A percentile compares a stretch with the other conserved stretches of the same genome.
phyloP scores from a whole-genome alignment of 2,329 filamentous ascomycete genomes.

The Alternaria panax region DNA sequence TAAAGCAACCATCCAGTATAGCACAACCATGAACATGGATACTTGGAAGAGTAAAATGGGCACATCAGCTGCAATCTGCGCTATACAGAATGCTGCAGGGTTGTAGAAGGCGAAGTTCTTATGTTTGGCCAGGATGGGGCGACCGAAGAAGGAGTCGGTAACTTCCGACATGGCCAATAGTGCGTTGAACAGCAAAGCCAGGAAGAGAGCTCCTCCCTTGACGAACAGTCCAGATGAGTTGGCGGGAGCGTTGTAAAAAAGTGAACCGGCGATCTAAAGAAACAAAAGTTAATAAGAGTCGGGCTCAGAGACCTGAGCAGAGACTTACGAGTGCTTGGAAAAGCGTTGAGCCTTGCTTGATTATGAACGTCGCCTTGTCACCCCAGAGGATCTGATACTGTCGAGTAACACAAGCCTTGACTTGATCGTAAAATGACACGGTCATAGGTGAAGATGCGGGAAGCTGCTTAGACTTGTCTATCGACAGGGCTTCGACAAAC shows the following conservation, averaged over 20 bases:
- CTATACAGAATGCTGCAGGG: constrained; percentile 74
- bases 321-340: constrained; percentile 56
- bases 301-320: neutral
- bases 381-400: constrained; percentile 73
- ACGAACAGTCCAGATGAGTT: constrained; percentile 68
- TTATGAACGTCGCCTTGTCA: constrained; percentile 68
- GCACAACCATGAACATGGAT: constrained; percentile 63
- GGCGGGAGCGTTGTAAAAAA: constrained; percentile 70
- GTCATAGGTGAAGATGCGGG: constrained; percentile 63
- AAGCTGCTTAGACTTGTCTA: constrained; percentile 64
- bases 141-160: constrained; percentile 62
- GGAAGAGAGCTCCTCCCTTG: constrained; percentile 70
- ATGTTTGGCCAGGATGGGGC: constrained; percentile 89
- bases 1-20: constrained; percentile 87
- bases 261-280: constrained; percentile 65
- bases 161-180: constrained; percentile 72
- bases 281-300: neutral
- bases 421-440: constrained; percentile 50
- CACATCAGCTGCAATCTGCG: constrained; percentile 71
- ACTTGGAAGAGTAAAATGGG: constrained; percentile 67
- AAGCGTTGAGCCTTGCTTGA: constrained; percentile 67
- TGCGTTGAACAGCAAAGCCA: constrained; percentile 68
- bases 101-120: constrained; percentile 86
- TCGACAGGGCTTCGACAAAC: constrained; percentile 62
- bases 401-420: constrained; percentile 63